These are phyloP conservation scores for Hyphodiscus sp. DNA, from an alignment of 2,329 filamentous ascomycete species.

Conservation along the genomic window DNA sequence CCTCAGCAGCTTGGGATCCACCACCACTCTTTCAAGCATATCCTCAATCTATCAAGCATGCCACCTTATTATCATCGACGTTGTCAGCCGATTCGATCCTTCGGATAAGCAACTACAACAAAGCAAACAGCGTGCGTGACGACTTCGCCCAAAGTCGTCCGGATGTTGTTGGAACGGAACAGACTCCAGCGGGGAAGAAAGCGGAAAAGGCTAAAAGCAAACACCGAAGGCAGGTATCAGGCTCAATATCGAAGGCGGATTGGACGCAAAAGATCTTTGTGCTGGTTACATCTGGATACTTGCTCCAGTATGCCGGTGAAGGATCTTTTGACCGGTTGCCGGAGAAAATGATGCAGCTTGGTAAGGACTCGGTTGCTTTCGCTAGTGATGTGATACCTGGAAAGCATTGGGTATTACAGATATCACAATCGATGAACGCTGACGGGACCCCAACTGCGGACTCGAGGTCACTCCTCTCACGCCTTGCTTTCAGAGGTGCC, in stretches of 20 bases:
- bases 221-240: conserved; percentile 29
- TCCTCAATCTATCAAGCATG: conserved; percentile 73
- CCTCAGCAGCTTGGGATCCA: conserved; percentile 47
- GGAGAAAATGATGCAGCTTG: conserved; percentile 66
- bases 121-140: conserved; percentile 39
- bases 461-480: conserved; percentile 57
- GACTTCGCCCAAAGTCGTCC: conserved; percentile 28
- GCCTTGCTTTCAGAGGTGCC: conserved; percentile 52
- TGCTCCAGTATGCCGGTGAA: conserved; percentile 68
- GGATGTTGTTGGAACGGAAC: conserved; percentile 12
- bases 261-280: conserved; percentile 69
- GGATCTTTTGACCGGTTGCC: conserved; percentile 66
- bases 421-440: conserved; percentile 58
- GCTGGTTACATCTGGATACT: conserved; percentile 59
- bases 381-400: conserved; percentile 75
- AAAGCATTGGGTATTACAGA: conserved; percentile 72
- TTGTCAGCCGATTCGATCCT: conserved; percentile 64
- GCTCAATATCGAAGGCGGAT: conserved; percentile 42
- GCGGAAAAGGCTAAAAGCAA: conserved; percentile 39
- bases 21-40: conserved; percentile 84
- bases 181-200: conserved; percentile 23
- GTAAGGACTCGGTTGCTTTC: conserved; percentile 71
- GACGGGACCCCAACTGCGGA: conserved; percentile 46
- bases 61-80: conserved; percentile 59
- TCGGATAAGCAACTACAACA: conserved; percentile 47